Percentiles rank a stretch among this genome's conserved stretches.
These are phyloP conservation scores for Meredithiella fracta DNA, from an alignment of 2,329 filamentous ascomycete species.

Conservation along the genomic window DNA sequence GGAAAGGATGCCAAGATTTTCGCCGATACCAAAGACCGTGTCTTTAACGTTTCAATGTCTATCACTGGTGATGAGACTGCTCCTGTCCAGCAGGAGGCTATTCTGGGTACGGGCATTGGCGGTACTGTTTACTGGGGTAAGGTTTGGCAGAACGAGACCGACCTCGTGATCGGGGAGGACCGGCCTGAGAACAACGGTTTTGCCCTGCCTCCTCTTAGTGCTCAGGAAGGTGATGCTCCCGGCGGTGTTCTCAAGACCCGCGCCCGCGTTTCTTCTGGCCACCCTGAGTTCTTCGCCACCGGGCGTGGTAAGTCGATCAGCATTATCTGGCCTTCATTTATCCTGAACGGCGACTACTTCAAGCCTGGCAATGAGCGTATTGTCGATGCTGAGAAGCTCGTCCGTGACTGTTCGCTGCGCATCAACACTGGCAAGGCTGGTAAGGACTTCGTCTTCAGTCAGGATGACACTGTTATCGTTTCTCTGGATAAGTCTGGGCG, in stretches of 20 bases:
- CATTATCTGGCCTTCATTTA: conserved; percentile 56
- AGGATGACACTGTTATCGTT: conserved; percentile 85
- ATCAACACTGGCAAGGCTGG: conserved; percentile 96
- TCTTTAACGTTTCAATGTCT: conserved; percentile 85
- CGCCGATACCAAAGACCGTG: conserved; percentile 75
- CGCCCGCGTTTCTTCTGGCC: conserved; percentile 72
- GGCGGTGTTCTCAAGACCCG: conserved; percentile 91
- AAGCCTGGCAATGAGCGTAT: conserved; percentile 47
- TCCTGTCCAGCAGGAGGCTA: conserved; percentile 48
- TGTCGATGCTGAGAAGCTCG: conserved; percentile 76
- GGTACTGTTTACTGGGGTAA: conserved; percentile 94
- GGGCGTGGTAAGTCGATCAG: conserved; percentile 92
- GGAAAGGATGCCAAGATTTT: conserved; percentile 86
- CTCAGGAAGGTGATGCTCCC: conserved; percentile 77
- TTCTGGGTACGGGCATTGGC: conserved; percentile 85
- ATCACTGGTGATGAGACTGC: conserved; percentile 28
- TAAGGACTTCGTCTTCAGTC: conserved; percentile 95
- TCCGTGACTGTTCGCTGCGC: conserved; percentile 73
- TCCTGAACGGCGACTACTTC: conserved; percentile 46
- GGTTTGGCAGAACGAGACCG: conserved; percentile 59
- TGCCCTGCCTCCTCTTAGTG: conserved; percentile 69
- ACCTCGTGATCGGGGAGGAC: conserved; percentile 55
- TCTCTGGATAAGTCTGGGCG: conserved; percentile 93
- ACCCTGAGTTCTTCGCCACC: conserved; percentile 88
- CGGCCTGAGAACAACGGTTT: conserved; percentile 75